Conservation (phyloP, 2,329 filamentous ascomycete genomes). For the Fusarium buxicola region DNA sequence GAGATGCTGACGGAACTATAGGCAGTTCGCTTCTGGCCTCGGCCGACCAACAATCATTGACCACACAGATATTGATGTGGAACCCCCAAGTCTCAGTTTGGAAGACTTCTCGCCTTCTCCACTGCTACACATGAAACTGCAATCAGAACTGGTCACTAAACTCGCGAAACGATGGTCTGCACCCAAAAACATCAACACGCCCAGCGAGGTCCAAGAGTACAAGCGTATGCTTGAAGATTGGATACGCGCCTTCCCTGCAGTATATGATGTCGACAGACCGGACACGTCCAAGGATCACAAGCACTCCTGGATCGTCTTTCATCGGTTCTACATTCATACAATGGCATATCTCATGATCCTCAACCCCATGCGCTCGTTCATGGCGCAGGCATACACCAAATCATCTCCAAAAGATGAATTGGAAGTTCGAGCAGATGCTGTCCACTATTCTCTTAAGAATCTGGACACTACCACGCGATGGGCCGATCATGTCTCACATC, state of each 20-base stretch:
- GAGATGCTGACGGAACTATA: slow-evolving; percentile 18
- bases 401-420: slow-evolving; percentile 48
- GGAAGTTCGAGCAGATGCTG: slow-evolving; percentile 52
- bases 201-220: slow-evolving; percentile 48
- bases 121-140: slow-evolving; percentile 51
- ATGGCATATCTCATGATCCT: slow-evolving; percentile 60
- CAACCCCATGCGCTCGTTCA: slow-evolving; percentile 59
- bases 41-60: slow-evolving; percentile 51
- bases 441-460: slow-evolving; percentile 57
- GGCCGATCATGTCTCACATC: slow-evolving; percentile 57
- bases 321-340: slow-evolving; percentile 59
- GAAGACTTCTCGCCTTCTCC: slow-evolving; percentile 50
- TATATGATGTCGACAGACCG: slow-evolving; percentile 53
- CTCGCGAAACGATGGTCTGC: slow-evolving; percentile 46
- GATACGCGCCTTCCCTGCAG: slow-evolving; percentile 55
- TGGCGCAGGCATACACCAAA: slow-evolving; percentile 52
- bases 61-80: slow-evolving; percentile 48
- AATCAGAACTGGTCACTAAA: slow-evolving; percentile 48
- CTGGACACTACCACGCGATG: slow-evolving; percentile 55
- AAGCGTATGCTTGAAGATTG: slow-evolving; percentile 53
- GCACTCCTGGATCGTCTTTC: slow-evolving; percentile 57
- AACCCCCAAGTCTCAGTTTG: slow-evolving; percentile 49
- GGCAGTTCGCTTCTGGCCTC: slow-evolving; percentile 51
- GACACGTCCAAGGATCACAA: slow-evolving; percentile 56
- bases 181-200: slow-evolving; percentile 43